Base-by-base conservation (phyloP, 768 basidiomycete species). In the Termitomyces sp. region DNA sequence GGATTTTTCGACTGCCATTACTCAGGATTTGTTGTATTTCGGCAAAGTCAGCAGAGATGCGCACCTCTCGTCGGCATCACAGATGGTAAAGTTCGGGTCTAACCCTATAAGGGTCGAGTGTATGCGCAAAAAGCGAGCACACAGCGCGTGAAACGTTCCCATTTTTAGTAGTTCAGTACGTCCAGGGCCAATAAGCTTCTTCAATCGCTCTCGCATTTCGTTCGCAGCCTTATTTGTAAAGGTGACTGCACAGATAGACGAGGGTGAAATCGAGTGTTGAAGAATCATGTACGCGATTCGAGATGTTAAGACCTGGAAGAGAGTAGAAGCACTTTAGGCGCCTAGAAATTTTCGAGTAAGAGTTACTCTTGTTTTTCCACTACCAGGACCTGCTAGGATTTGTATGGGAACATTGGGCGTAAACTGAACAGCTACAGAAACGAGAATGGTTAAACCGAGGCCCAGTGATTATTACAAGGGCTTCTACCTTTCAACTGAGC, bases 211-310 rank as follows among this genome's bases (percentile, higher is more conserved):
- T 53, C 82, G 79, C 91, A 94, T 93, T 73, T 94, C 93, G 59
- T 83, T 87, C 1, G 92, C 91, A 16, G 92, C 92, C 69, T 92
- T 92, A 73, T 93, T 93, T 10, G 92, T 94, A 69, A 94, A 96
- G 6, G 80, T 96, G 12, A 94, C 88, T 2, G 87, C 86, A 64
- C 86, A 88, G 70, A 91, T 87, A 18, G 82, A 75, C 4, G 76
- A 74, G 2, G 88, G 81, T 12, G 76, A 66, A 10, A 87, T 65
- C 26, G 63, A 63, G 63, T 85, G 80, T 29, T 77, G 68, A 6
- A 81, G 67, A 50, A 90, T 83, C 22, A 91, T 72, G 66, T 88
- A 75, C 4, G 83, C 87, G 46, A 90, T 85, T 16, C 89, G 79
- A 48, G 84, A 81, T 5, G 85, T 88, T 26, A 90, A 68, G 26